phyloP scores from a whole-genome alignment of 257 asterid genomes.

The Nicotiana paniculata region DNA sequence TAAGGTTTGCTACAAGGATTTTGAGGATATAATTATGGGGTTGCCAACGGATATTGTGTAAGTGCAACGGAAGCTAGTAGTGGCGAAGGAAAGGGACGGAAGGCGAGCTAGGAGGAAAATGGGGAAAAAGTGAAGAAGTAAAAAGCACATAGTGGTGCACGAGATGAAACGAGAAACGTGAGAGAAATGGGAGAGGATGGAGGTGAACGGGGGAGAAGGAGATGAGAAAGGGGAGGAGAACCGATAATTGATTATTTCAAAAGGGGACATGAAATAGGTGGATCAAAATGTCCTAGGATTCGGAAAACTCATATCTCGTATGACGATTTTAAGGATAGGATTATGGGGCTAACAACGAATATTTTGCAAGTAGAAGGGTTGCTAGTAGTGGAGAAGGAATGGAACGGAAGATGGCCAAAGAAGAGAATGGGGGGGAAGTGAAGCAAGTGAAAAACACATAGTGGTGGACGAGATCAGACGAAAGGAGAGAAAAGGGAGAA shows the following conservation, averaged over 20 bases:
- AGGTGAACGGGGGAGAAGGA: neutral
- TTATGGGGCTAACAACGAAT: neutral
- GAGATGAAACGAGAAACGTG: neutral
- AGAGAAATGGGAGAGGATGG: neutral
- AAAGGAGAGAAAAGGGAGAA: neutral
- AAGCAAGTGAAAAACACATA: neutral
- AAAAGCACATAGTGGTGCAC: neutral
- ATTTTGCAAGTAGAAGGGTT: neutral
- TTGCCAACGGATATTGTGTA: neutral
- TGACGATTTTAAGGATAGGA: neutral
- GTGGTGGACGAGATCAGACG: neutral
- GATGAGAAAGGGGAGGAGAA: neutral
- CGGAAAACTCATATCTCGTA: no score
- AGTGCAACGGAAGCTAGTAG: neutral
- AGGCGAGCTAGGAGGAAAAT: neutral
- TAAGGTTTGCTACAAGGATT: neutral
- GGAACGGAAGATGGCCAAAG: neutral
- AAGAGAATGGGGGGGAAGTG: neutral
- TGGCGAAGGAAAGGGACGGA: neutral
- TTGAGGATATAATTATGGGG: neutral
- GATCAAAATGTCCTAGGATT: neutral
- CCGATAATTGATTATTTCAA: neutral
- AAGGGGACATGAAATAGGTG: neutral
- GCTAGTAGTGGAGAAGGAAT: neutral
- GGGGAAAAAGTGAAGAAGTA: neutral